phyloP scores from a whole-genome alignment of 768 basidiomycete genomes.

The Tricholoma sp. region DNA sequence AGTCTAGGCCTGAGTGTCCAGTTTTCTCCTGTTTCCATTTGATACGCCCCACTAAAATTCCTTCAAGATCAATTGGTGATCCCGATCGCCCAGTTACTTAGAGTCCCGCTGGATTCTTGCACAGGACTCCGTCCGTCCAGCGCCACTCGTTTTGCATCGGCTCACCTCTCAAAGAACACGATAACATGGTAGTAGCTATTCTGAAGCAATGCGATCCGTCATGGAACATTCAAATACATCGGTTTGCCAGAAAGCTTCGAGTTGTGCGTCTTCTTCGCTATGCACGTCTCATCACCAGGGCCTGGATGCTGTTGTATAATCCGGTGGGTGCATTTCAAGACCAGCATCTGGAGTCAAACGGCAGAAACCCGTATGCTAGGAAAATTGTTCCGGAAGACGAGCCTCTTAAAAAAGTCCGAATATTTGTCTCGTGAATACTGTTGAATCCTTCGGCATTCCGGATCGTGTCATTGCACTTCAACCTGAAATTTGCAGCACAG shows the following conservation, averaged over 20 bases:
- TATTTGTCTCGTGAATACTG: slow-evolving; percentile 16
- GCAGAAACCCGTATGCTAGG: slow-evolving; percentile 10
- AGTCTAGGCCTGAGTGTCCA: too few species aligned
- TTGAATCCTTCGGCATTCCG: slow-evolving; percentile 24
- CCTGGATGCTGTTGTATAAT: slow-evolving; percentile 12
- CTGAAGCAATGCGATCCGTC: too few species aligned
- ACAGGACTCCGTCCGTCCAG: too few species aligned
- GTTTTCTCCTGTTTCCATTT: too few species aligned
- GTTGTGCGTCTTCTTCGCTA: slow-evolving; percentile 13
- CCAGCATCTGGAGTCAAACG: slow-evolving; percentile 15
- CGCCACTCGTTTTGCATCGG: slow-evolving; percentile 10
- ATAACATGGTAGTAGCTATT: too few species aligned
- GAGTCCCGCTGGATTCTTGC: too few species aligned
- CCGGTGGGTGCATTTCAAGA: slow-evolving; percentile 21
- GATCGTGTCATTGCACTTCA: slow-evolving; percentile 20
- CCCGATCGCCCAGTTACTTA: too few species aligned
- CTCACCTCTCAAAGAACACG: too few species aligned
- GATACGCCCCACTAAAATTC: too few species aligned
- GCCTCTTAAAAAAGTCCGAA: slow-evolving; percentile 19
- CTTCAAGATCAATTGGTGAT: too few species aligned
- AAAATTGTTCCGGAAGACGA: slow-evolving; percentile 14
- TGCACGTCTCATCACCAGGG: slow-evolving; percentile 6
- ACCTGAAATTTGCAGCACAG: slow-evolving; percentile 14
- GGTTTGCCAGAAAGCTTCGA: slow-evolving; percentile 12
- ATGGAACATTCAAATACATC: too few species aligned